Base-by-base conservation (phyloP, 371 early-diverging fungal species). In the Chytridium lagenaria region DNA sequence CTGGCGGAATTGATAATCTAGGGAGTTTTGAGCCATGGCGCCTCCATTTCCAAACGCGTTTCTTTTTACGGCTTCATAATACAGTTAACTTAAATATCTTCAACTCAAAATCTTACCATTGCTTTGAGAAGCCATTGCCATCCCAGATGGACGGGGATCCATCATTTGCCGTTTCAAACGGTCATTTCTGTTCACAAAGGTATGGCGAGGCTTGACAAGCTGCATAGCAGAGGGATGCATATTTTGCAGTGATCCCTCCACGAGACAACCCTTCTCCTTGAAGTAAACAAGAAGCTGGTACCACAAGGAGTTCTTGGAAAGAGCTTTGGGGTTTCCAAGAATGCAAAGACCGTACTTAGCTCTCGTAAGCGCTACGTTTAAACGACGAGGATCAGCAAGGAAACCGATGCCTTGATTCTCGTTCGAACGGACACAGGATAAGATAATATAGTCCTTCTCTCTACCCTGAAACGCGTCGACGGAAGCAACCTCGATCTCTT, bases 391-490 rank as follows among this genome's bases (percentile, higher is more conserved):
- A 78, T 99, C 98, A 67, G 90, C 94, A 81, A 99, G 88, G 86
- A 99, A 99, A 39, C 99, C 99, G 77, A 99, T 98, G 22, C 98
- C 98, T 75, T 95, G 96, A 77, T 95, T 94, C 73, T 96, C 94
- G 83, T 99, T 98, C 73, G 95, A 94, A 57, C 99, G 89, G 23
- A 99, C 99, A 80, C 98, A 95, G 75, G 94, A 92, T 67, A 99
- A 87, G 77, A 99, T 97, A 74, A 99, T 99, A 78, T 96, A 98
- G 79, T 99, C 99, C 83, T 98, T 99, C 82, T 99, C 99, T 81
- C 99, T 92, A 31, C 99, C 99, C 77, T 99, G 99, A 91, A 99
- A 99, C 5, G 98, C 98, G 79, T 99, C 99, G n/a, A 99, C 99
- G 81, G 94, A 95, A 26, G 96, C 95, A 0, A 98, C 95, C 80